Evolutionary conservation across 164 flowering plant genomes (phyloP), one percentile per base, ranked within the genome.

Genomic region (Vitis rupestris): DNA sequence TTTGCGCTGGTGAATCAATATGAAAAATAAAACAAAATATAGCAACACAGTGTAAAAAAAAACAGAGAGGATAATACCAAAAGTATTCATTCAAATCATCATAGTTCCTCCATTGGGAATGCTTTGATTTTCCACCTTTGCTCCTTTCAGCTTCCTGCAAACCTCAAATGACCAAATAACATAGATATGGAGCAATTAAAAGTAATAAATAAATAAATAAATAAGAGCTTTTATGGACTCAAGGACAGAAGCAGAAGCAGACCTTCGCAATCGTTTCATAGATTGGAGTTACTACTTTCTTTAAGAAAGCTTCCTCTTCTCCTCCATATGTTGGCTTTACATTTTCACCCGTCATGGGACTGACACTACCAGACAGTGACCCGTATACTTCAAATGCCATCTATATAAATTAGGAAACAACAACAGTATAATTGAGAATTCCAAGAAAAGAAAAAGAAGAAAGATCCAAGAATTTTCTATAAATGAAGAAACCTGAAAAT

Each of bases 361-460:
- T 91, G 50, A 93, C 96, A 82, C 88, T 91, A 56, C 97, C 98
- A 81, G 97, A 95, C 29, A 93, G 90, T 94, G 88, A 88, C 12
- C 98, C 98, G 82, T 93, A 91, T 16, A 93, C 82, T 71, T 93
- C 98, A 80, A 90, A 91, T 17, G 96, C 98, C 97, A 93, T 90
- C 95, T 88, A 73, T 7, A 54, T 58, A 30, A 4, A 54, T 9
- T 31, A 17, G 52, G 65, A 15, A 7, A 29, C 37, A 78, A 52
- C 12, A 10, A 10, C 8, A 17, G 10, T 15, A 48, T 31, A 5
- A 27, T 50, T 50, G 44, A 50, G n/a, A 64, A 64, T 64, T n/a
- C 15, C 30, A 16, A 16, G 17, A 3, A 52, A 49, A 17, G 30
- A 31, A 15, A 48, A 9, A 53, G 5, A 13, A 17, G 8, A 19